These are phyloP conservation scores for Plasmodium yoelii DNA, from an alignment of 169 alveolate species.

Conservation along the genomic window DNA sequence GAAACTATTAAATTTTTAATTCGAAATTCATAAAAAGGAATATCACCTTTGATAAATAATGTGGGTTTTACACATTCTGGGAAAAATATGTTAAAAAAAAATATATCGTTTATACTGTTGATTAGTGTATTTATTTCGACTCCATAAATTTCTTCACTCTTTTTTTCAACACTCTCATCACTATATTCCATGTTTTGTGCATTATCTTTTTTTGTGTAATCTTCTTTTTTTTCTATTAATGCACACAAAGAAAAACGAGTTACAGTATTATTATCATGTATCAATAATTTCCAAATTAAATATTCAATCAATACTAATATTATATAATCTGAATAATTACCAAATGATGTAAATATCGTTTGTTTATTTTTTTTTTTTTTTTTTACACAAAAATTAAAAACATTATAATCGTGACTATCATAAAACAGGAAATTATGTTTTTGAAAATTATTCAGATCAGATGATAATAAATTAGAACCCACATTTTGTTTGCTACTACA, in stretches of 20 bases:
- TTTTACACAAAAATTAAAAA: conserved; percentile 11
- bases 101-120: conserved; percentile 55
- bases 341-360: background rate
- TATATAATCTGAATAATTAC: conserved; percentile 11
- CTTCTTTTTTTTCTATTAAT: conserved; percentile 1
- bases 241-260: conserved; percentile 39
- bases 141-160: background rate
- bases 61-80: conserved; percentile 63
- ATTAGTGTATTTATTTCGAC: conserved; percentile 25
- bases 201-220: background rate
- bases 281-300: conserved; percentile 20
- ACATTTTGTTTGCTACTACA: background rate
- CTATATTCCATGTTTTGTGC: no score
- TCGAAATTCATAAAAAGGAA: conserved; percentile 24
- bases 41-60: conserved; percentile 54
- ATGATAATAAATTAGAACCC: no score
- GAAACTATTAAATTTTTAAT: conserved; percentile 26
- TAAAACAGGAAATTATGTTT: background rate
- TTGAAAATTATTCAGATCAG: no score
- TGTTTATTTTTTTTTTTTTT: background rate
- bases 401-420: conserved; percentile 21
- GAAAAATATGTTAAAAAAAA: conserved; percentile 67
- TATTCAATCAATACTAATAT: conserved; percentile 15
- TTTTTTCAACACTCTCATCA: background rate
- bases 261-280: conserved; percentile 50